Evolutionary conservation across 2,329 filamentous ascomycete genomes (phyloP).

Genomic region (Microdochium bolleyi): DNA sequence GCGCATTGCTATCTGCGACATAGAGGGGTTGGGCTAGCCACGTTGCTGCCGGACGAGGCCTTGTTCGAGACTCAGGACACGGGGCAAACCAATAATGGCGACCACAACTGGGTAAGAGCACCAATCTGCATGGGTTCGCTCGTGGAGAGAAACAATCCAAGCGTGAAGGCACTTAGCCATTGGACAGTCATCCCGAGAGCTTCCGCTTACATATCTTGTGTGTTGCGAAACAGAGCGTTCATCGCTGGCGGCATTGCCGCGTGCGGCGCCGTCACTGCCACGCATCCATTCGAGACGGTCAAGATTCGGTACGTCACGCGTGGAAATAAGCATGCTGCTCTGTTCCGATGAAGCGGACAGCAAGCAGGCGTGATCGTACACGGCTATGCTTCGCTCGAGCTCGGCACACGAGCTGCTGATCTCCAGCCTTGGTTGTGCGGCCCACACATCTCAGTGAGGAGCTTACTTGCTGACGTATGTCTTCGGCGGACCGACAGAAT

Average conservation of each 20-base stretch:
- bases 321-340: neutral
- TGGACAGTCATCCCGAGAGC: neutral
- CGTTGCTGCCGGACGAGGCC: too few species aligned
- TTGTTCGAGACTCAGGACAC: neutral
- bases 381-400: conserved; percentile 1
- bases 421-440: too few species aligned
- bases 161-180: too few species aligned
- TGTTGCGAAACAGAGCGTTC: conserved; percentile 57
- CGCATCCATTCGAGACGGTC: conserved; percentile 96
- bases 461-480: neutral
- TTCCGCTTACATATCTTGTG: neutral
- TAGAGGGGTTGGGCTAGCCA: neutral
- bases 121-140: neutral
- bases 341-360: neutral
- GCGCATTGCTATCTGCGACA: neutral
- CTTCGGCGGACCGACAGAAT: conserved; percentile 45
- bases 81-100: conserved; percentile 10
- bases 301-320: conserved; percentile 72
- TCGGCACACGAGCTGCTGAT: too few species aligned
- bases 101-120: conserved; percentile 19
- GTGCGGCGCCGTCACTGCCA: conserved; percentile 94
- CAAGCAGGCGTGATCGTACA: conserved; percentile 5
- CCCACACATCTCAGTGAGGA: too few species aligned
- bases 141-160: too few species aligned
- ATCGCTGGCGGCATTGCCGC: conserved; percentile 93